Evolutionary conservation across 208 protist genomes (phyloP).

Genomic region (Wallacemonas sp.): DNA sequence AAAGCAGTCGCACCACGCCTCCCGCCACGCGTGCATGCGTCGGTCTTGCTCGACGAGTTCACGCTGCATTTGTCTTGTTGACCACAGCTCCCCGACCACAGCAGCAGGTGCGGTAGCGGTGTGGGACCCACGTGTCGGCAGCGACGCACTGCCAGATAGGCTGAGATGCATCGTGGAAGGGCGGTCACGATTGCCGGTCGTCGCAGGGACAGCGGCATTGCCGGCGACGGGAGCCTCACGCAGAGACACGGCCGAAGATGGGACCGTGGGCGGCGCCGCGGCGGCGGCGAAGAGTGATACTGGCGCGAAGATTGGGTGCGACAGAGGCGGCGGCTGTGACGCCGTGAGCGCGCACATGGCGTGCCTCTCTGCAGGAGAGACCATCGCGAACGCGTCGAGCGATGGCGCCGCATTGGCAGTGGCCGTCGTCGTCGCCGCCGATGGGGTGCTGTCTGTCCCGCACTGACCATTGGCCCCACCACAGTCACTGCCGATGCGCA

Average conservation of each 20-base stretch:
- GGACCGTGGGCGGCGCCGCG: no score
- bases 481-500: conserved; percentile 10
- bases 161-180: background rate
- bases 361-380: no score
- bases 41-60: conserved; percentile 44
- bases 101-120: background rate
- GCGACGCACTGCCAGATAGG: background rate
- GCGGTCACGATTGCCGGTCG: background rate
- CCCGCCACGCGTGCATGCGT: conserved; percentile 34
- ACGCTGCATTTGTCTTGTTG: conserved; percentile 20
- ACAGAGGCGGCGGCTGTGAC: background rate
- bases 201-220: background rate
- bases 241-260: no score
- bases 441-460: background rate
- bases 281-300: no score
- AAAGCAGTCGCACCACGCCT: conserved; percentile 35
- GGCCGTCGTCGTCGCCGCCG: background rate
- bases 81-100: conserved; percentile 23
- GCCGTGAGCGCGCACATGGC: no score
- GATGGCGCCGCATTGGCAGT: background rate
- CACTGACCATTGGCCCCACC: conserved; percentile 24
- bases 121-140: background rate
- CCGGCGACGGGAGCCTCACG: background rate
- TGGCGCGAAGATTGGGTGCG: background rate
- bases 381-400: conserved; percentile 6